A percentile compares a stretch with the other conserved stretches of the same genome.
Evolutionary conservation across 306 rosid genomes (phyloP).

Genomic region (Prunus campanulata): DNA sequence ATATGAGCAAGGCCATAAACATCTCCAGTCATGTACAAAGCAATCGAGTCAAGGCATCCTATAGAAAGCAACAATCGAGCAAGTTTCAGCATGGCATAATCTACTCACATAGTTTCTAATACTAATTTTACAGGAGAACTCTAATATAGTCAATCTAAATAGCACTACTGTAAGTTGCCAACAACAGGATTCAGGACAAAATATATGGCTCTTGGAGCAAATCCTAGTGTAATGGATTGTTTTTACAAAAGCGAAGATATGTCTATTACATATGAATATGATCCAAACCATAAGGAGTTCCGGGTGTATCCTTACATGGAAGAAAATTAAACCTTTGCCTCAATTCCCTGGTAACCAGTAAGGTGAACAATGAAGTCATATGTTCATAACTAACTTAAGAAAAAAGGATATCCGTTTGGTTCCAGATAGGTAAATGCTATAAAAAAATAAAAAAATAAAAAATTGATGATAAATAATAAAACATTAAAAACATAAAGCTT

Average conservation of each 20-base stretch:
- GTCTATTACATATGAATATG: background rate
- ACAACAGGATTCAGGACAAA: conserved; percentile 4
- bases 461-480: too few relatives aligned
- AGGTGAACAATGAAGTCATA: background rate
- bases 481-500: background rate
- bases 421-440: background rate
- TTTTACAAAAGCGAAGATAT: background rate
- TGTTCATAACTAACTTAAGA: background rate
- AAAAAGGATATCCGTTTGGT: background rate
- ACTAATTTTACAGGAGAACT: conserved; percentile 11
- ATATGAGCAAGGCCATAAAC: conserved; percentile 47
- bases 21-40: conserved; percentile 52
- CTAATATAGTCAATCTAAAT: conserved; percentile 12
- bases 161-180: conserved; percentile 13
- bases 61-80: conserved; percentile 32
- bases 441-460: too few relatives aligned
- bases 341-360: background rate
- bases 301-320: background rate
- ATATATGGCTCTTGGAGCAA: background rate
- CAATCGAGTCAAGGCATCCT: conserved; percentile 44
- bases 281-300: background rate
- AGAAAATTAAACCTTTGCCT: background rate
- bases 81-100: conserved; percentile 27
- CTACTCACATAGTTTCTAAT: conserved; percentile 10
- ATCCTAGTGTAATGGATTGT: background rate